Percentiles rank a stretch among this genome's conserved stretches.
These are phyloP conservation scores for Colletotrichum higginsianum DNA, from an alignment of 2,329 filamentous ascomycete species.

Conservation along the genomic window DNA sequence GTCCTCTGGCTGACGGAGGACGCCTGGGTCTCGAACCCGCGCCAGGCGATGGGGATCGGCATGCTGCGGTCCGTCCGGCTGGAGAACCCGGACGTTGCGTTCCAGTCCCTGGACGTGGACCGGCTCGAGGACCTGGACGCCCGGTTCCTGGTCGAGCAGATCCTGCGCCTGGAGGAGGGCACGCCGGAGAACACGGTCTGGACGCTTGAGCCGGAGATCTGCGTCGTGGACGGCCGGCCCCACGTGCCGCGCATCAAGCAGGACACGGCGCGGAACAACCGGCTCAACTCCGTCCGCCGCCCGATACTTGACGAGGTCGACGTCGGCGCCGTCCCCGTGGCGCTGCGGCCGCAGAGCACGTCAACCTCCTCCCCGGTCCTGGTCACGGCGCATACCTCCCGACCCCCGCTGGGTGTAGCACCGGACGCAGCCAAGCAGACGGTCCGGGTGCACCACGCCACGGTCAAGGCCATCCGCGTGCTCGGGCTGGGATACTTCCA, in stretches of 20 bases:
- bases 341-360: slow-evolving; percentile 42
- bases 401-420: no score
- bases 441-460: no score
- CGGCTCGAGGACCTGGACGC: neutral
- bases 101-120: slow-evolving; percentile 37
- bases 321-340: slow-evolving; percentile 46
- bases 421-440: no score
- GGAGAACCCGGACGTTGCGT: slow-evolving; percentile 18
- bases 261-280: slow-evolving; percentile 4
- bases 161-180: neutral
- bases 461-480: no score
- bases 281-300: slow-evolving; percentile 7
- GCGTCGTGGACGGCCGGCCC: neutral
- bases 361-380: no score
- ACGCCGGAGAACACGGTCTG: neutral
- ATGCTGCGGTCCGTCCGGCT: slow-evolving; percentile 22
- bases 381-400: no score
- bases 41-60: slow-evolving; percentile 41
- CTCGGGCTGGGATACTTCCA: no score
- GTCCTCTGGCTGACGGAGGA: slow-evolving; percentile 45
- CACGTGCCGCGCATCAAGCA: slow-evolving; percentile 25
- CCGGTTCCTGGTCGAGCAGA: neutral
- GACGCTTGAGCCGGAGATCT: slow-evolving; percentile 15
- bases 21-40: slow-evolving; percentile 36
- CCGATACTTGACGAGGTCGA: neutral